Base-by-base conservation (phyloP, 225 moss, liverwort and hornwort species). In the Bryum argenteum region DNA sequence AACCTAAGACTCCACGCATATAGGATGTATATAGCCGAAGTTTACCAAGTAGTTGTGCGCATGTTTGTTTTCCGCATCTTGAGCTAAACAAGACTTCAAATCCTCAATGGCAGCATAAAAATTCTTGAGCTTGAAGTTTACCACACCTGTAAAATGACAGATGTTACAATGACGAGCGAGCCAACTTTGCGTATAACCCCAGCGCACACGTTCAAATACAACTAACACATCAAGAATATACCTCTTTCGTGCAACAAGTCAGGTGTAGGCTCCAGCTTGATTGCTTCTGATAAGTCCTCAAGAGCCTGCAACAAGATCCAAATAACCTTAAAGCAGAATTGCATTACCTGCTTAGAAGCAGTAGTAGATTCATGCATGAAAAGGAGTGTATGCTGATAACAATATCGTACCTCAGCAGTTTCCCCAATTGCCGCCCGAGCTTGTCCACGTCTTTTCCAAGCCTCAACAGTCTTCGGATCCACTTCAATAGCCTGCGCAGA, bases 401-500 rank as follows among this genome's bases (percentile, higher is more conserved):
- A 63, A 11, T 61, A 60, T 44, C 56, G 58, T 50, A 93, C 93
- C 91, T 89, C 85, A 18, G 71, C 53, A 63, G 73, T 86, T 73
- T 83, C 85, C 74, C 84, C 83, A 38, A 79, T 60, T 54, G 93
- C 93, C 54, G 85, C 84, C 59, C 89, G 85, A 61, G 93, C 93
- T 82, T 93, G 93, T 70, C 93, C 93, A 66, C 93, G 89, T 72
- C 93, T 84, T 80, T 93, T 93, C 93, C 93, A 93, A 69, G 91
- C 89, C 75, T 93, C 93, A 60, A 78, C 77, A 17, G 66, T 70
- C 50, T 60, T 86, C 22, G 93, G 82, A 81, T 93, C 91, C 73
- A 89, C 77, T 68, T 89, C 91, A 66, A 93, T 89, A 44, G 93
- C 93, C 93, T 93, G 68, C 26, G 55, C 77, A 72, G 23, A 44